A percentile compares a stretch with the other conserved stretches of the same genome.
These are phyloP conservation scores for Mycena rebaudengoi DNA, from an alignment of 768 basidiomycete genomes.

Conservation along the genomic window DNA sequence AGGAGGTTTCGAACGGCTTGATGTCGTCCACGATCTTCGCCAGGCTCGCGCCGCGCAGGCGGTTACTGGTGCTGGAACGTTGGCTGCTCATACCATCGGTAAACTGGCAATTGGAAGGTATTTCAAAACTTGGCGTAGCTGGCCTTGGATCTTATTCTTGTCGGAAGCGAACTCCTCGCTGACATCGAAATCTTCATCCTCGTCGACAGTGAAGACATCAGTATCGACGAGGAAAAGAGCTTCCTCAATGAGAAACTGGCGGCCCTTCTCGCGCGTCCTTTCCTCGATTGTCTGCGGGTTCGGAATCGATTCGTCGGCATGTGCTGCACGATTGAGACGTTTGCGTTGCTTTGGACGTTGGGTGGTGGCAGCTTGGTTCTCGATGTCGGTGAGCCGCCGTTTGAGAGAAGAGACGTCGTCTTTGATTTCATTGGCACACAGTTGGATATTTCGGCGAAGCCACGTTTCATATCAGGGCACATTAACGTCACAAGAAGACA, in stretches of 20 bases:
- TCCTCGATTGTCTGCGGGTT: neutral
- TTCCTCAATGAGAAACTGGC: neutral
- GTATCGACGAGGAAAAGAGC: slow-evolving; percentile 3
- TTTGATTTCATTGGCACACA: neutral
- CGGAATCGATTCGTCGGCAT: neutral
- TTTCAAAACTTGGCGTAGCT: neutral
- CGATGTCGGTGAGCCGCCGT: neutral
- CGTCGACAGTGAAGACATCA: neutral
- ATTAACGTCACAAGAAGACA: too few species aligned
- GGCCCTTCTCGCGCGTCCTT: neutral
- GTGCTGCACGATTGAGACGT: neutral
- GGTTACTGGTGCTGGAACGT: too few species aligned
- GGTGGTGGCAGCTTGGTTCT: neutral
- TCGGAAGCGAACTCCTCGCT: neutral
- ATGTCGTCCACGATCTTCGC: too few species aligned
- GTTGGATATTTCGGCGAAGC: neutral
- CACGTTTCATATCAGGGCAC: neutral
- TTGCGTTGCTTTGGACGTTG: neutral
- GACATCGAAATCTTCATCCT: neutral
- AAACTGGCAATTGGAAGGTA: too few species aligned
- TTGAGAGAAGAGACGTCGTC: neutral
- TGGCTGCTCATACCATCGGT: too few species aligned
- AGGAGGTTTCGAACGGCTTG: too few species aligned
- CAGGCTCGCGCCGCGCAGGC: too few species aligned
- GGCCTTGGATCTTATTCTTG: too few species aligned